phyloP scores from a whole-genome alignment of 176 grass and related monocot species.

The Puya raimondii region DNA sequence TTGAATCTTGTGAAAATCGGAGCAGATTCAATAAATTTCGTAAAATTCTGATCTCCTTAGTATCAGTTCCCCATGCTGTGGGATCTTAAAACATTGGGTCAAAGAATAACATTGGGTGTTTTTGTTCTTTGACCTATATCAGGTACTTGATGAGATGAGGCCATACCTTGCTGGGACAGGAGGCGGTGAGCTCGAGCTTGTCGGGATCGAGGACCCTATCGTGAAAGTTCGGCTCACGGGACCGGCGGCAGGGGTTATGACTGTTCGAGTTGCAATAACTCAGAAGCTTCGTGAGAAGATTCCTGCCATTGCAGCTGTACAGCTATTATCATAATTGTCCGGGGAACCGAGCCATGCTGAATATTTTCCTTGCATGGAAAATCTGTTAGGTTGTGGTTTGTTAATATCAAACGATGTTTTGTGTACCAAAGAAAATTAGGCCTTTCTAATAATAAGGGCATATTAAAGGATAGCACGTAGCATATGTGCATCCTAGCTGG shows the following conservation, averaged over 20 bases:
- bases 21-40: background rate
- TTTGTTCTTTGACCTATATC: constrained; percentile 3
- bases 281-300: constrained; percentile 97
- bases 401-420: too few relatives aligned
- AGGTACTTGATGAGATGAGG: constrained; percentile 96
- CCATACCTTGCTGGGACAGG: constrained; percentile 89
- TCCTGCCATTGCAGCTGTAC: constrained; percentile 71
- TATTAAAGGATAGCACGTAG: too few relatives aligned
- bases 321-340: constrained; percentile 43
- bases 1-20: background rate
- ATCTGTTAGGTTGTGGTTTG: too few relatives aligned
- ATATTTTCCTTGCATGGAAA: background rate
- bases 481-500: too few relatives aligned
- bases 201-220: constrained; percentile 77
- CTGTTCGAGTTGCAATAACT: constrained; percentile 80
- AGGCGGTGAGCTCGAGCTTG: constrained; percentile 79
- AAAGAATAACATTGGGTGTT: background rate
- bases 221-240: constrained; percentile 77
- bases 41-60: too few relatives aligned
- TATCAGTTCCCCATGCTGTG: too few relatives aligned
- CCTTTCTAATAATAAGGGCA: too few relatives aligned
- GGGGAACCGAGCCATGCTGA: background rate
- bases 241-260: constrained; percentile 79
- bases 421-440: too few relatives aligned
- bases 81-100: background rate